Conservation (phyloP, 2,329 filamentous ascomycete species). For the Fusarium sp. region DNA sequence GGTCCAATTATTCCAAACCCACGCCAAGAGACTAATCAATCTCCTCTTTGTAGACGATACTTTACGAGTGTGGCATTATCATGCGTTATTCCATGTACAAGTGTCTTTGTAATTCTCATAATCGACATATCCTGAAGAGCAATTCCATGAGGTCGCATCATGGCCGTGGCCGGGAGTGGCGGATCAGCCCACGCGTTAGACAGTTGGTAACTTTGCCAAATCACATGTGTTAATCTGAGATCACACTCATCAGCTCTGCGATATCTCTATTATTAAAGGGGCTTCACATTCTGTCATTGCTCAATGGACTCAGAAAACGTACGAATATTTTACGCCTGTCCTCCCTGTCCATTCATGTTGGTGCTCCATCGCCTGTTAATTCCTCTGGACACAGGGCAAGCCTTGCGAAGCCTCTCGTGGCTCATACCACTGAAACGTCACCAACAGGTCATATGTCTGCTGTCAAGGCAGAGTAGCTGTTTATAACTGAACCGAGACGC, state of each 20-base stretch:
- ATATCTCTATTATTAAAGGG: background rate
- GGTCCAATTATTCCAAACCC: slow-evolving; percentile 1
- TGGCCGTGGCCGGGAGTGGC: slow-evolving; percentile 17
- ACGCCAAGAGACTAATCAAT: slow-evolving; percentile 19
- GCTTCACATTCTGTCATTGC: background rate
- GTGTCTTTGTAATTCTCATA: background rate
- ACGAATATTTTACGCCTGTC: slow-evolving; percentile 17
- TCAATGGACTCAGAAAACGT: slow-evolving; percentile 28
- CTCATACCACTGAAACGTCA: slow-evolving; percentile 41
- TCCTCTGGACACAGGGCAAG: slow-evolving; percentile 17
- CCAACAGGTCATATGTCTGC: slow-evolving; percentile 37
- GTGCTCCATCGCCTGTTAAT: slow-evolving; percentile 24
- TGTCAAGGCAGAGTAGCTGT: background rate
- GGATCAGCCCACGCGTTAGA: slow-evolving; percentile 32
- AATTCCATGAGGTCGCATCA: slow-evolving; percentile 29
- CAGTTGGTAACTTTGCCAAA: slow-evolving; percentile 5
- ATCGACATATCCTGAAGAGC: background rate
- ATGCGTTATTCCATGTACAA: slow-evolving; percentile 11
- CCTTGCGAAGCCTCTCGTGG: slow-evolving; percentile 28
- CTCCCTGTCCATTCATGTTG: slow-evolving; percentile 14
- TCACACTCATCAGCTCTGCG: slow-evolving; percentile 5
- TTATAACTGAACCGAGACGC: background rate
- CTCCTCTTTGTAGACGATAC: slow-evolving; percentile 3
- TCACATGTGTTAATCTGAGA: slow-evolving; percentile 20
- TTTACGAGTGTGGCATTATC: background rate